phyloP scores from a whole-genome alignment of 441 rosid genomes.

The Breynia disticha region DNA sequence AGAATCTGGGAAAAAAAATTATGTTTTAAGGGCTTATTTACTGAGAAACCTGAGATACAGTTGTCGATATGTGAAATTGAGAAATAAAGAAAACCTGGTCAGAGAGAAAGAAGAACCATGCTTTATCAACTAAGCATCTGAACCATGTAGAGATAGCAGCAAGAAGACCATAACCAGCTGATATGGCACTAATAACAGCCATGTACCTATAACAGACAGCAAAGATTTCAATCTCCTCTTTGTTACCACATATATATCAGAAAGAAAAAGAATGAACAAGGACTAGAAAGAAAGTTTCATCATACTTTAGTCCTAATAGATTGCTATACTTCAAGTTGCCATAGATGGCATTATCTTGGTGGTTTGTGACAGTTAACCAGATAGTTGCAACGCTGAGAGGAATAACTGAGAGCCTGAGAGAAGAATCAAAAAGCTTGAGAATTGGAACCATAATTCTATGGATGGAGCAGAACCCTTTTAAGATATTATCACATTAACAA shows the following conservation, averaged over 20 bases:
- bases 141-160: conserved; percentile 49
- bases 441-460: conserved; percentile 30
- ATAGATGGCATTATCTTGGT: conserved; percentile 47
- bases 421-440: conserved; percentile 51
- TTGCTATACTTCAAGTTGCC: conserved; percentile 44
- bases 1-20: conserved; percentile 34
- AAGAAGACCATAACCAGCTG: conserved; percentile 54
- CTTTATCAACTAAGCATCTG: conserved; percentile 40
- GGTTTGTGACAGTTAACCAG: conserved; percentile 65
- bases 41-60: no score
- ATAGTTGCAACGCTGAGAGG: conserved; percentile 67
- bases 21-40: no score
- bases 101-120: conserved; percentile 70
- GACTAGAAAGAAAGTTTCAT: background rate
- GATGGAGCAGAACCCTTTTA: background rate
- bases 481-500: no score
- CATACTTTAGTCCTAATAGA: conserved; percentile 61
- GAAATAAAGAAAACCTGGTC: conserved; percentile 52
- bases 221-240: background rate
- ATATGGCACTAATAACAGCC: conserved; percentile 51
- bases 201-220: conserved; percentile 38
- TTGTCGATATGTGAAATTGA: no score
- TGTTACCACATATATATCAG: background rate
- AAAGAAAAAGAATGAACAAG: background rate
- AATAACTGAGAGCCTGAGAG: conserved; percentile 57